Evolutionary conservation across 192 early-diverging fungal genomes (phyloP), one percentile per base, ranked within the genome.

Genomic region (Geranomyces variabilis): DNA sequence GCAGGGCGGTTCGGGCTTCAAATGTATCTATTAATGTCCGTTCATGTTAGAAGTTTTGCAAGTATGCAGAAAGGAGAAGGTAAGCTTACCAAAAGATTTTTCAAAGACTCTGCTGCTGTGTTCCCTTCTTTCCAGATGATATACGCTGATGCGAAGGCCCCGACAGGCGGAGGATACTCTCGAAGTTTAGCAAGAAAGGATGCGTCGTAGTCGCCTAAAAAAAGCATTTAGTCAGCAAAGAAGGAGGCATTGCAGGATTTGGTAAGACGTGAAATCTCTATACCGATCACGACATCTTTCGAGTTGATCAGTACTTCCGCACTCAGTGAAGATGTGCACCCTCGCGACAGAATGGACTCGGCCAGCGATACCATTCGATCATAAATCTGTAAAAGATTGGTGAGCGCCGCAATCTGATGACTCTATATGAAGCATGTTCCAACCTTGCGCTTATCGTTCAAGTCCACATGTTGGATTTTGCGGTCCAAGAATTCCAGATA

Each of bases 401-500:
- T 41, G 10, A 41, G 10, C 10, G 36, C 36, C 36, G 36, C 36
- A 10, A 41, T 7, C 36, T 41, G 36, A 41, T 41, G 10, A 41
- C 36, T 41, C 3, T 7, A 41, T 10, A n/a, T 10, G 36, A 8
- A 14, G 26, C 51, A 55, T 13, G 33, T 19, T 15, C 22, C 61
- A 33, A 51, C 58, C 17, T 21, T 51, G 0, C 28, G 30, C 43
- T 71, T 66, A 4, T 76, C 69, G 10, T 71, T 57, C 6, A n/a
- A 1, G 0, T n/a, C 15, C 53, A 71, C 62, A 43, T 76, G 49
- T 13, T 7, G 29, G 12, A 76, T 26, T 57, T 71, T 70, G 2
- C 47, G 43, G 45, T 56, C 12, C 49, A 76, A 43, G 30, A 59
- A 66, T 21, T 57, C 69, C 22, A 71, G 29, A 14, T 59, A 67